A percentile compares a stretch with the other conserved stretches of the same genome.
Conservation (phyloP, 441 rosid genomes). For the Corymbia calophylla region DNA sequence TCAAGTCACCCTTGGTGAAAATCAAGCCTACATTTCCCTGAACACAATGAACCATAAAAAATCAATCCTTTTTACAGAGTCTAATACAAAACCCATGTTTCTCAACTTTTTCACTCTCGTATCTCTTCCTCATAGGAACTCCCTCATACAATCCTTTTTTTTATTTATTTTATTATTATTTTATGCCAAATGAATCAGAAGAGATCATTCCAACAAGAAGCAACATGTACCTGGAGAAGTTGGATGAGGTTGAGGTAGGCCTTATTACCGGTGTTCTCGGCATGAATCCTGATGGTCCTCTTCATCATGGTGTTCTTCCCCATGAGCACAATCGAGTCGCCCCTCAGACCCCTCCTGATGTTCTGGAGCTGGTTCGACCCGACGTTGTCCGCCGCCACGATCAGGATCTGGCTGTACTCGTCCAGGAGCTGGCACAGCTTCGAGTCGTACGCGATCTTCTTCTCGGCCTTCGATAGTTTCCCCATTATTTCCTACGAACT, state of each 20-base stretch:
- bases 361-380: constrained; percentile 94
- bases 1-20: constrained; percentile 85
- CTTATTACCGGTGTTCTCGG: constrained; percentile 65
- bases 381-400: constrained; percentile 89
- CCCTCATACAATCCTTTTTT: neutral
- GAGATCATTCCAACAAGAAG: neutral
- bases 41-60: neutral
- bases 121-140: neutral
- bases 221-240: constrained; percentile 62
- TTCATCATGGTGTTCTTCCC: constrained; percentile 99
- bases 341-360: constrained; percentile 73
- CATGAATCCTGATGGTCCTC: constrained; percentile 69
- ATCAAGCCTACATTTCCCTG: constrained; percentile 92
- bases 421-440: constrained; percentile 77
- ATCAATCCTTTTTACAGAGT: neutral
- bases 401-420: constrained; percentile 69
- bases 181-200: neutral
- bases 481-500: constrained; percentile 28
- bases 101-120: neutral
- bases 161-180: too few species aligned
- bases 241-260: constrained; percentile 59
- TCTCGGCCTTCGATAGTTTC: constrained; percentile 66
- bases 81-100: neutral
- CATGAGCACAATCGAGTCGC: constrained; percentile 84
- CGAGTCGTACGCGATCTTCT: constrained; percentile 77